Base-by-base conservation (phyloP, 345 rosid species). In the Erodium maritimum region DNA sequence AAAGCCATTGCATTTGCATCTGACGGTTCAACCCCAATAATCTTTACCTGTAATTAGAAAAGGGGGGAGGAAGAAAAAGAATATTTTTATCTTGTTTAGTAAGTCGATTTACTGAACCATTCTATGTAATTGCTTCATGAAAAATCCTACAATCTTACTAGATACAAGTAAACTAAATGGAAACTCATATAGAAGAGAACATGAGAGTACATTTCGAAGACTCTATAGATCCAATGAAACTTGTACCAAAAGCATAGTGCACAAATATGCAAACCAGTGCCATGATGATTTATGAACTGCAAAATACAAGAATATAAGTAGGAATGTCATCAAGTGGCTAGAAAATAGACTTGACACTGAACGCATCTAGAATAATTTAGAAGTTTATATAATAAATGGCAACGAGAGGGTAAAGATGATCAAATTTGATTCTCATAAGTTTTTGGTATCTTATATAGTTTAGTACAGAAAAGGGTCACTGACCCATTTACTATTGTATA, bases 1-100 rank as follows among this genome's bases (percentile, higher is more conserved):
- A 89, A 74, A 0, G 99, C 99, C 99, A 93, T 89, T 17, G 99
- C 91, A 76, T 93, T 93, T 52, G 99, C 96, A 62, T 89, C 97
- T 55, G 73, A 66, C 52, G 99, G 97, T 72, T 93, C 97, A 56
- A 93, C 99, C 54, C 99, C 97, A 69, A 93, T 93, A 63, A 89
- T 83, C 69, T 87, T 93, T 56, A 93, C 96, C 99, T 89, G 77
- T 57, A 65, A 33, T 57, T 19, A 14, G 0, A 52, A 25, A 24
- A 52, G 19, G 48, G 34, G 20, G 18, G 17, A 37, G 10, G 46
- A 11, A 11, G 46, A 4, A 29, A 29, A 37, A 37, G 46, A 37
- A 6, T 12, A 37, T 1, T 5, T 5, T 37, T 1, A 37, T 37
- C 46, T 1, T 37, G 46, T 12, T 37, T 37, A 37, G 13, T 11